These are phyloP conservation scores for Syzygium jambos DNA, from an alignment of 345 rosid genomes.

Conservation along the genomic window DNA sequence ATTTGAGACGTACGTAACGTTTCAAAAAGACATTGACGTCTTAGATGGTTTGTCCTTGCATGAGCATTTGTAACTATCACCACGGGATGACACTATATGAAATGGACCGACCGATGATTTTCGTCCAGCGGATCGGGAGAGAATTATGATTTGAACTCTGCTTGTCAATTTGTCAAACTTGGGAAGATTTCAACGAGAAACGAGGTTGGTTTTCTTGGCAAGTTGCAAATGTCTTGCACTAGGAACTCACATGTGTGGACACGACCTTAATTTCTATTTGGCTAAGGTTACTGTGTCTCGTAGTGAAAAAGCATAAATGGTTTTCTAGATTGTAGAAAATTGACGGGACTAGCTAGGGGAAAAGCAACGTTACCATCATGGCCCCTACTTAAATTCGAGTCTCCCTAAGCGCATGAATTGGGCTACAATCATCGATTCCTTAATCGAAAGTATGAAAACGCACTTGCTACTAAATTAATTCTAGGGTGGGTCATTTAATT, in stretches of 20 bases:
- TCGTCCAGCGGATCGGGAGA: background rate
- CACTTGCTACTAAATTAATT: background rate
- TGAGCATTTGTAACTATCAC: background rate
- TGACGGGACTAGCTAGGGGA: background rate
- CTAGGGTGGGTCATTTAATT: no score
- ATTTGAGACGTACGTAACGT: no score
- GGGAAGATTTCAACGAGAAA: background rate
- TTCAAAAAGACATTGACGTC: no score
- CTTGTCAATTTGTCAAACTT: background rate
- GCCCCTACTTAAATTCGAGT: no score
- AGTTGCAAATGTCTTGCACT: background rate
- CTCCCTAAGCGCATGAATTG: accelerated
- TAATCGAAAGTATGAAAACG: accelerated
- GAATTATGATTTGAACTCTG: background rate
- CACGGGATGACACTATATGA: background rate
- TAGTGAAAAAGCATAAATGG: background rate
- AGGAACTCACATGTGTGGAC: background rate
- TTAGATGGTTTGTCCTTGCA: background rate
- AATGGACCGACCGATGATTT: background rate
- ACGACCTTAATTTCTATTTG: background rate
- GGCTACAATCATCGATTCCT: background rate
- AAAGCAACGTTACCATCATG: background rate
- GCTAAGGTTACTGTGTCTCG: background rate
- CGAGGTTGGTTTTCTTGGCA: background rate
- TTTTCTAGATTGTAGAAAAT: background rate